These are phyloP conservation scores for Saccharomycopsis phalli DNA, from an alignment of 1,139 yeast genomes.

Conservation along the genomic window DNA sequence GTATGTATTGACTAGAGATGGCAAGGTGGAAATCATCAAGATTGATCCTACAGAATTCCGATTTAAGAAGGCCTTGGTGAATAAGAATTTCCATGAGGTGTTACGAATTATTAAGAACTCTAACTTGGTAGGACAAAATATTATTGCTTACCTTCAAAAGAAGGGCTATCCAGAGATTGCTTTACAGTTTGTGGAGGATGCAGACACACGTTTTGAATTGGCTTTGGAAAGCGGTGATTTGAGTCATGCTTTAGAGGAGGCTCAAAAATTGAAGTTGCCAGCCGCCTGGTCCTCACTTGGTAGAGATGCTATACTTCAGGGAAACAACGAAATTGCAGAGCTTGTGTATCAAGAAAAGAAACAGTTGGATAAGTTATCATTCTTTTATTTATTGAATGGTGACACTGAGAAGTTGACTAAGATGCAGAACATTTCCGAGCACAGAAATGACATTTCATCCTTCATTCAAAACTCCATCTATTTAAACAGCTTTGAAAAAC, in stretches of 20 bases:
- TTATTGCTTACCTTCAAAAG: constrained; percentile 89
- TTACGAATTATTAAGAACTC: constrained; percentile 81
- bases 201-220: constrained; percentile 91
- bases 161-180: constrained; percentile 95
- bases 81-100: constrained; percentile 86
- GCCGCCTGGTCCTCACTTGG: constrained; percentile 78
- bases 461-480: constrained; percentile 79
- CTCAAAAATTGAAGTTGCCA: constrained; percentile 61
- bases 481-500: constrained; percentile 63
- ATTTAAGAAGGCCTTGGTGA: constrained; percentile 86
- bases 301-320: constrained; percentile 81
- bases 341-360: constrained; percentile 82
- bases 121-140: constrained; percentile 93
- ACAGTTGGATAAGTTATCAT: constrained; percentile 80
- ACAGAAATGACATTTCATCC: constrained; percentile 74
- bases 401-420: constrained; percentile 63
- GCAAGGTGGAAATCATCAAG: constrained; percentile 66
- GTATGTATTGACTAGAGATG: constrained; percentile 76
- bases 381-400: constrained; percentile 79
- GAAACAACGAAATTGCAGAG: constrained; percentile 80
- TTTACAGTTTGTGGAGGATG: constrained; percentile 90
- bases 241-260: constrained; percentile 81
- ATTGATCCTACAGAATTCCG: constrained; percentile 97
- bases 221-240: constrained; percentile 92
- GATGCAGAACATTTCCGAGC: constrained; percentile 87